Evolutionary conservation across 1,139 yeast species (phyloP).

Genomic region (Kodamaea fungicola): DNA sequence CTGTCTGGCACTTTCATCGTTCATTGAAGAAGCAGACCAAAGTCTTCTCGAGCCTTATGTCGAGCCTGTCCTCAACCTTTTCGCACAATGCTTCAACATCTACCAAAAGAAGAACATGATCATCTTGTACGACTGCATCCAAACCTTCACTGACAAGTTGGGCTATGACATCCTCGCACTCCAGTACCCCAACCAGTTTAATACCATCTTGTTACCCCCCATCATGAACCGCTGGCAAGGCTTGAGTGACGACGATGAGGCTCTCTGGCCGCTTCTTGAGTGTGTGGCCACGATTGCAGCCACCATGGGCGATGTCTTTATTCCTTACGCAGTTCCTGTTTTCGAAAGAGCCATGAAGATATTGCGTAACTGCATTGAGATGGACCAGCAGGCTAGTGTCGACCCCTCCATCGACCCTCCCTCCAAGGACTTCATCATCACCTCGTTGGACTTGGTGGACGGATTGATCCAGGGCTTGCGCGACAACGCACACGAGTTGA

Average conservation of each 20-base stretch:
- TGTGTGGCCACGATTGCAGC: constrained; percentile 93
- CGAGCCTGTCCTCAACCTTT: constrained; percentile 60
- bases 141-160: constrained; percentile 79
- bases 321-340: constrained; percentile 89
- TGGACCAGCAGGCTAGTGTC: constrained; percentile 60
- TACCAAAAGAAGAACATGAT: constrained; percentile 83
- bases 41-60: constrained; percentile 52
- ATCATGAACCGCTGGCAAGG: constrained; percentile 75
- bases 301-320: constrained; percentile 75
- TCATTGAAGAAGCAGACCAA: constrained; percentile 73
- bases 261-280: constrained; percentile 87
- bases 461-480: constrained; percentile 91
- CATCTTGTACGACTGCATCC: constrained; percentile 86
- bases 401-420: constrained; percentile 75
- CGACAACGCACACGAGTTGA: constrained; percentile 55
- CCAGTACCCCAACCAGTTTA: constrained; percentile 55
- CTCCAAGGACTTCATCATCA: constrained; percentile 86
- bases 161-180: constrained; percentile 50
- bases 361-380: constrained; percentile 61
- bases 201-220: constrained; percentile 66
- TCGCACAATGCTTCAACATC: constrained; percentile 66
- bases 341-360: constrained; percentile 75
- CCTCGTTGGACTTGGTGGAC: constrained; percentile 84
- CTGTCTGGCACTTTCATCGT: constrained; percentile 79
- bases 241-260: constrained; percentile 73